A percentile compares a stretch with the other conserved stretches of the same genome.
Conservation (phyloP, 257 asterid genomes). For the Eucommia ulmoides region DNA sequence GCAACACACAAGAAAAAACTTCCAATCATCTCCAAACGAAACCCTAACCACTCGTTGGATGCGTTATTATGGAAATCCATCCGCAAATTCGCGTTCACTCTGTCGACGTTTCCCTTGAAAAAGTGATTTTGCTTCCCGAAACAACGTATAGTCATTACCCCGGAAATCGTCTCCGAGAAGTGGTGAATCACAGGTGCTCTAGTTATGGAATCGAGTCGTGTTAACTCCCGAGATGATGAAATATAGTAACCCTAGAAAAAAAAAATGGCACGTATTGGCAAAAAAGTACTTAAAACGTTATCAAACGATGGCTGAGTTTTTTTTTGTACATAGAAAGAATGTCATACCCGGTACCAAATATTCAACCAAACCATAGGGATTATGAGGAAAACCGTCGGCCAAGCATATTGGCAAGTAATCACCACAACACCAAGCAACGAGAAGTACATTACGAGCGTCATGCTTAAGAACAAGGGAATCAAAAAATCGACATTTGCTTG, state of each 20-base stretch:
- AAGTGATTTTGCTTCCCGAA: slow-evolving; percentile 42
- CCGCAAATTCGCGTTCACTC: slow-evolving; percentile 39
- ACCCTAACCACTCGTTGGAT: slow-evolving; percentile 70
- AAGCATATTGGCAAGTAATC: slow-evolving; percentile 44
- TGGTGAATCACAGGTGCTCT: slow-evolving; percentile 72
- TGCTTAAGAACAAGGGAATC: slow-evolving; percentile 35
- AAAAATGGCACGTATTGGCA: neutral
- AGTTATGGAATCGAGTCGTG: slow-evolving; percentile 53
- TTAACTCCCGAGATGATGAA: slow-evolving; percentile 61
- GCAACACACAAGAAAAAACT: slow-evolving; percentile 38
- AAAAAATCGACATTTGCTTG: slow-evolving; percentile 37
- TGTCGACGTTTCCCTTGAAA: slow-evolving; percentile 32
- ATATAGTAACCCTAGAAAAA: slow-evolving; percentile 41
- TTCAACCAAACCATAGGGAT: slow-evolving; percentile 58
- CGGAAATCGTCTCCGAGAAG: slow-evolving; percentile 59
- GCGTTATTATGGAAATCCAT: slow-evolving; percentile 62
- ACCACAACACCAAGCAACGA: slow-evolving; percentile 30
- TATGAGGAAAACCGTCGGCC: slow-evolving; percentile 51
- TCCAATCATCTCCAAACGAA: slow-evolving; percentile 70
- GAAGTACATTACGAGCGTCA: slow-evolving; percentile 23
- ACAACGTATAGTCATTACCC: slow-evolving; percentile 58
- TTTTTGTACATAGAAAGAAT: too few relatives aligned
- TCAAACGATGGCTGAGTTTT: too few relatives aligned
- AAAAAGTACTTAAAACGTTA: neutral
- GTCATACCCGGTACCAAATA: slow-evolving; percentile 57